These are phyloP conservation scores for Globisporangium irregulare DNA, from an alignment of 352 stramenopile genomes.

Conservation along the genomic window DNA sequence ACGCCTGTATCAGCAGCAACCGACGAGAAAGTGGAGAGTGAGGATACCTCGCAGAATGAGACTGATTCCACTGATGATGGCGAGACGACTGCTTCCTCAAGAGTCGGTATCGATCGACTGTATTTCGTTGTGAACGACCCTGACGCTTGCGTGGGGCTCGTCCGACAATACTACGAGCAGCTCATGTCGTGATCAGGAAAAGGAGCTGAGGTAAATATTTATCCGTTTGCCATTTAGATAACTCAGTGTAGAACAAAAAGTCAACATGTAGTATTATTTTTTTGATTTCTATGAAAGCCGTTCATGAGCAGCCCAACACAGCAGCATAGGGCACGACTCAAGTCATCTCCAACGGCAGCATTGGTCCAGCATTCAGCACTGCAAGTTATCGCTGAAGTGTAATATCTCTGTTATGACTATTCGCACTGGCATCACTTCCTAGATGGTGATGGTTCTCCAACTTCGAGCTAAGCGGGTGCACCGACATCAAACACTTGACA, in stretches of 20 bases:
- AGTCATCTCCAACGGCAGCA: too few species aligned
- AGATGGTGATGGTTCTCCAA: too few species aligned
- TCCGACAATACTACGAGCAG: constrained; percentile 20
- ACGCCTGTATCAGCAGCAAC: background rate
- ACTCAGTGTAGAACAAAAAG: background rate
- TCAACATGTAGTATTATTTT: background rate
- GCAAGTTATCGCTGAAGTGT: too few species aligned
- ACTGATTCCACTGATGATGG: background rate
- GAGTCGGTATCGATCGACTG: constrained; percentile 4
- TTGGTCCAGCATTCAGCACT: too few species aligned
- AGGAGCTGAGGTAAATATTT: background rate
- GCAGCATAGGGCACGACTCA: too few species aligned
- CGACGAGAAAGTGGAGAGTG: background rate
- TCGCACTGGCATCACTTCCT: too few species aligned
- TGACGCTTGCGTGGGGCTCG: constrained; percentile 17
- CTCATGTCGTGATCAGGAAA: constrained; percentile 10
- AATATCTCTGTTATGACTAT: too few species aligned
- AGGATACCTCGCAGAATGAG: background rate
- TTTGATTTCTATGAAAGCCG: background rate
- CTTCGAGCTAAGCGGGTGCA: too few species aligned
- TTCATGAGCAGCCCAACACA: too few species aligned
- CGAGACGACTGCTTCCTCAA: background rate
- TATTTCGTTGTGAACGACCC: constrained; percentile 20
- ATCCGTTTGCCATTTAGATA: background rate
- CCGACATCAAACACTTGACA: too few species aligned